A percentile compares a stretch with the other conserved stretches of the same genome.
phyloP scores from a whole-genome alignment of 805 yeast species.

The Starmerella vaccinii region DNA sequence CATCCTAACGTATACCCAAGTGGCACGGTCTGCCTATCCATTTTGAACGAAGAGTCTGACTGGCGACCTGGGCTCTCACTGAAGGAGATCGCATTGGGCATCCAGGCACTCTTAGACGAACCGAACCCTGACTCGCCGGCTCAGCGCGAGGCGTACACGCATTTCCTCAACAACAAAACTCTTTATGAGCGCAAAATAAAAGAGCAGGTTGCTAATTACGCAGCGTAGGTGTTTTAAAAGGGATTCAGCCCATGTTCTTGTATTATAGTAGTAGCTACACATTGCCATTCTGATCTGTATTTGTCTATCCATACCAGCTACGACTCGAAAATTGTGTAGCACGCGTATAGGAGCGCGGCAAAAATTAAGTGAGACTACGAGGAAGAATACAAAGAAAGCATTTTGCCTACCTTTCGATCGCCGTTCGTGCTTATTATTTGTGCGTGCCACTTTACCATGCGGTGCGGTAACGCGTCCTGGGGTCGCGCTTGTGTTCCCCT shows the following conservation, averaged over 20 bases:
- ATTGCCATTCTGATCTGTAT: too few relatives aligned
- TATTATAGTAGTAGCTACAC: not conserved
- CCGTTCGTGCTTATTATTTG: too few relatives aligned
- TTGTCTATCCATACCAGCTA: too few relatives aligned
- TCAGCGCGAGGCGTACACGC: conserved; percentile 78
- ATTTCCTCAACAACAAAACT: conserved; percentile 52
- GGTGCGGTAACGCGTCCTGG: too few relatives aligned
- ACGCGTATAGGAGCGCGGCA: too few relatives aligned
- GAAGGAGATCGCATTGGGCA: conserved; percentile 80
- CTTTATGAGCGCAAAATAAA: conserved; percentile 64
- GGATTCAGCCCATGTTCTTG: too few relatives aligned
- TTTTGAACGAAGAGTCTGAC: conserved; percentile 87
- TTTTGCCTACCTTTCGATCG: too few relatives aligned
- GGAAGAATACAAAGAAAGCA: too few relatives aligned
- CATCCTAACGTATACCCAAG: conserved; percentile 98
- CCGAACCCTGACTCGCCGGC: conserved; percentile 97
- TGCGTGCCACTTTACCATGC: too few relatives aligned
- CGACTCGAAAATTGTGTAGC: too few relatives aligned
- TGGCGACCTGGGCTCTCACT: conserved; percentile 96
- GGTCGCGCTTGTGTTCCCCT: too few relatives aligned
- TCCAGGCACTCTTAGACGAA: conserved; percentile 77
- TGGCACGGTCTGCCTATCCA: conserved; percentile 89
- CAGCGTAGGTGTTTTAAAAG: not conserved
- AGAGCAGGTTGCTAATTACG: conserved; percentile 70
- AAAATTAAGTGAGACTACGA: too few relatives aligned